Evolutionary conservation across 2,329 filamentous ascomycete species (phyloP), one percentile per base, ranked within the genome.

Genomic region (Chaetothyriales sp.): DNA sequence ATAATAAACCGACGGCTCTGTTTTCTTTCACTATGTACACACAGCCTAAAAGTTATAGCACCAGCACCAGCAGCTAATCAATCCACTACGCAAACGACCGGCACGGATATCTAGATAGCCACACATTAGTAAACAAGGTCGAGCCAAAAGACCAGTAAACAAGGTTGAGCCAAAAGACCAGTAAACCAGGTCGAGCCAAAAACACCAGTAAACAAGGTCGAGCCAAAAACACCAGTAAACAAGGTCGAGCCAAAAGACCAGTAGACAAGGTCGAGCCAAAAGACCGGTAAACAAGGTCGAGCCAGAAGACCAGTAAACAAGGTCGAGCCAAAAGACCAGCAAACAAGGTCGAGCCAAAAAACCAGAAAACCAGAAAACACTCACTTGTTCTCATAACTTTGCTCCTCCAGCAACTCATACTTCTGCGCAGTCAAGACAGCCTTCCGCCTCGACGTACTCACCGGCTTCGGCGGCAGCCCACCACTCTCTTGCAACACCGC

Each of bases 401-500:
- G 77, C 64, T 89, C 82, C 18, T 56, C 67, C 57, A 71, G 70
- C 63, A 94, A 81, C 69, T 83, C 80, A 67, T 89, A 81, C 65
- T 83, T 80, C 64, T 81, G 75, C 72, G 80, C 80, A 56, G 73
- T 66, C 44, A 76, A 75, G 46, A 67, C 71, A 46, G 68, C 68
- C 59, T 69, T 68, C 53, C 75, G 62, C 60, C 73, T 79, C 68
- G 82, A 70, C n/a, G 86, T 83, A 15, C 33, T 40, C 63, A 81
- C 82, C 15, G 90, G 92, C 63, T 85, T 71, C n/a, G 92, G 92
- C 52, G 92, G 92, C 69, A 98, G 69, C 1, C 90, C 89, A 62
- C 84, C 76, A 3, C 22, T 25, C 45, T 84, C 76, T 49, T 86
- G 82, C 57, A 95, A 67, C 52, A 89, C 79, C 58, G 74, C 73